Percentiles rank a stretch among this genome's conserved stretches.
These are phyloP conservation scores for Jamesozyma jinghongensis DNA, from an alignment of 805 yeast genomes.

Conservation along the genomic window DNA sequence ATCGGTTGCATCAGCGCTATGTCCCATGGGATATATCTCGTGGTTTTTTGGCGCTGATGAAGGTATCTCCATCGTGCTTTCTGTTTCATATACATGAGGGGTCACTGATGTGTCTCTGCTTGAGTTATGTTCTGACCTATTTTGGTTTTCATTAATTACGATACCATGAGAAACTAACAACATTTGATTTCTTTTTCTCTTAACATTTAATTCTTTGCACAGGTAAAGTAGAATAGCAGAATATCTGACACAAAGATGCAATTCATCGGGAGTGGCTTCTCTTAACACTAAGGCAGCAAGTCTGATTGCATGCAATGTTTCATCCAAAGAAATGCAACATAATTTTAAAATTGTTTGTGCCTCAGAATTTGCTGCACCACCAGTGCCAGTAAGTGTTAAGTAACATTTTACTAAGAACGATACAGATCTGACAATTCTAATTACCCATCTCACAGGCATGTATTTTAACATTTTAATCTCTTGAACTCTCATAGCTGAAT, in stretches of 20 bases:
- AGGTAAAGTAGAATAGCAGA: constrained; percentile 68
- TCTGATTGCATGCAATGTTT: constrained; percentile 57
- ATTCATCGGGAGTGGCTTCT: constrained; percentile 82
- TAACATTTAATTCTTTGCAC: constrained; percentile 62
- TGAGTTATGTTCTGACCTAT: not conserved
- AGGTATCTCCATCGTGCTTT: too few species aligned
- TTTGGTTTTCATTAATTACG: constrained; percentile 4
- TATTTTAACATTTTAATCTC: constrained; percentile 51
- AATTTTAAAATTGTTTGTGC: constrained; percentile 44
- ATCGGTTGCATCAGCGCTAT: too few species aligned
- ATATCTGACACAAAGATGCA: constrained; percentile 74
- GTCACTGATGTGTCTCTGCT: not conserved
- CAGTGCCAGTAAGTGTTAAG: constrained; percentile 38
- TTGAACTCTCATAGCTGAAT: constrained; percentile 62
- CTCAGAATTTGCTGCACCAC: constrained; percentile 28
- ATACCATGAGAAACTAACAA: constrained; percentile 5
- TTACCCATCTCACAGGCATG: constrained; percentile 92
- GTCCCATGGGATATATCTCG: too few species aligned
- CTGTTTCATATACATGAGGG: not conserved
- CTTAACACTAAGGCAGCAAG: constrained; percentile 63
- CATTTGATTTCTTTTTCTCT: constrained; percentile 17
- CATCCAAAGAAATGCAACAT: constrained; percentile 61
- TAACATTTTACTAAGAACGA: constrained; percentile 86
- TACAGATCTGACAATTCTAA: constrained; percentile 75
- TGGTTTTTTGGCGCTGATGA: too few species aligned